These are phyloP conservation scores for Yamadazyma triangularis DNA, from an alignment of 1,139 yeast species.

Conservation along the genomic window DNA sequence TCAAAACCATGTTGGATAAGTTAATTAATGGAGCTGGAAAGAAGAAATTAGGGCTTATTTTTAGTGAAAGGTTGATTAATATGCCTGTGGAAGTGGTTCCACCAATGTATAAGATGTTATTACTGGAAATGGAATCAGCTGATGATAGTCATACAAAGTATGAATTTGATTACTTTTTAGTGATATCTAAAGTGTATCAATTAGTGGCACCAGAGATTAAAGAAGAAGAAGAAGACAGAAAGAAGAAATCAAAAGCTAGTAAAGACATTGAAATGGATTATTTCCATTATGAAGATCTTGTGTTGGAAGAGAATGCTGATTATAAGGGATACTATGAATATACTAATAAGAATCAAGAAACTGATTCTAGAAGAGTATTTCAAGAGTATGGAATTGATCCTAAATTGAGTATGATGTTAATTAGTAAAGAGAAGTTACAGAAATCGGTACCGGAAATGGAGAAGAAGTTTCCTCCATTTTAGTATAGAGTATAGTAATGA, in stretches of 20 bases:
- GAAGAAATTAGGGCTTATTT: conserved; percentile 50
- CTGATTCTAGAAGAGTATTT: conserved; percentile 77
- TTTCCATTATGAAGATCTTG: conserved; percentile 86
- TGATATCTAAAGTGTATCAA: conserved; percentile 78
- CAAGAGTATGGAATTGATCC: conserved; percentile 78
- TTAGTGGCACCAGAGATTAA: conserved; percentile 64
- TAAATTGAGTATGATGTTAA: conserved; percentile 63
- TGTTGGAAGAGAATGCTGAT: conserved; percentile 61
- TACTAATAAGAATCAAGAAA: conserved; percentile 46
- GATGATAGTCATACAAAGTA: conserved; percentile 53
- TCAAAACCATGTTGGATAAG: conserved; percentile 62
- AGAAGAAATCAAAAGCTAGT: conserved; percentile 11
- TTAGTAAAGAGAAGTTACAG: conserved; percentile 55
- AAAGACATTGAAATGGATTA: conserved; percentile 47
- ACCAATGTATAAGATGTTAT: conserved; percentile 81
- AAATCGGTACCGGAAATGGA: conserved; percentile 61
- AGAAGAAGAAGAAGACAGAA: conserved; percentile 50
- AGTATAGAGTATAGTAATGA: conserved; percentile 5
- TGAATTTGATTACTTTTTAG: conserved; percentile 68
- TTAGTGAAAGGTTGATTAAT: conserved; percentile 86
- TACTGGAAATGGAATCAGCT: conserved; percentile 66
- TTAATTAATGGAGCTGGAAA: conserved; percentile 32
- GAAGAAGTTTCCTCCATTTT: conserved; percentile 48
- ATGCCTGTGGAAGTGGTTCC: conserved; percentile 98
- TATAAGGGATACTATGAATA: conserved; percentile 51